These are phyloP conservation scores for Myriosclerotinia scirpicola DNA, from an alignment of 2,329 filamentous ascomycete species.

Conservation along the genomic window DNA sequence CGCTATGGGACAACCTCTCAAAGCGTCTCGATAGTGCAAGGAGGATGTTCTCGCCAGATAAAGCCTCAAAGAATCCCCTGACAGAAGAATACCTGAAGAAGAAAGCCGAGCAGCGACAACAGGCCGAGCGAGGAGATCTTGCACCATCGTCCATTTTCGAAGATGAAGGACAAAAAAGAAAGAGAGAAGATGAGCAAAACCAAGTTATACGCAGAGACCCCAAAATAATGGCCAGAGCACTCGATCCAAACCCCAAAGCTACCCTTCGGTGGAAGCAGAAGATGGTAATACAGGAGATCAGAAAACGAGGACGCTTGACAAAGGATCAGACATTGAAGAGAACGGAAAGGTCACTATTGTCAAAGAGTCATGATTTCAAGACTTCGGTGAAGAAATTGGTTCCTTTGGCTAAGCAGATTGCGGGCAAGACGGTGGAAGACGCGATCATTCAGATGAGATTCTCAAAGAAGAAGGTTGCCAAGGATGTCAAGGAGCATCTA, in stretches of 20 bases:
- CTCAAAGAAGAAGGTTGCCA: conserved; percentile 88
- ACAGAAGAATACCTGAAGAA: conserved; percentile 58
- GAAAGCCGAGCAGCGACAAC: conserved; percentile 27
- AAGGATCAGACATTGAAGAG: conserved; percentile 67
- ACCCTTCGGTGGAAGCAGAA: conserved; percentile 78
- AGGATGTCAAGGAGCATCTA: conserved; percentile 76
- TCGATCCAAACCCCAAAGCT: conserved; percentile 73
- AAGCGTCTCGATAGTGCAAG: conserved; percentile 9
- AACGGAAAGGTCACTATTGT: conserved; percentile 54
- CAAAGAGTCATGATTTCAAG: conserved; percentile 71
- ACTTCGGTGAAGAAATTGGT: conserved; percentile 92
- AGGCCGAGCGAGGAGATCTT: conserved; percentile 48
- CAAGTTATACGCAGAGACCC: conserved; percentile 44
- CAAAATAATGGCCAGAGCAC: conserved; percentile 57
- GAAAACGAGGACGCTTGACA: conserved; percentile 64
- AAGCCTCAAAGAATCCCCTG: conserved; percentile 50
- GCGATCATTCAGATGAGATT: conserved; percentile 94
- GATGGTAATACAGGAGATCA: conserved; percentile 77
- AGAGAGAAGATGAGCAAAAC: conserved; percentile 28
- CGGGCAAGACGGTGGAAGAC: conserved; percentile 90
- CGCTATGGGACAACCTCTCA: conserved; percentile 25
- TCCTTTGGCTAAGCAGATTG: conserved; percentile 81
- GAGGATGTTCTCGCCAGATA: conserved; percentile 11
- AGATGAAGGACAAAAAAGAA: conserved; percentile 41
- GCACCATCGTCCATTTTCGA: conserved; percentile 54